Evolutionary conservation across 306 rosid genomes (phyloP).

Genomic region (Lotus japonicus): DNA sequence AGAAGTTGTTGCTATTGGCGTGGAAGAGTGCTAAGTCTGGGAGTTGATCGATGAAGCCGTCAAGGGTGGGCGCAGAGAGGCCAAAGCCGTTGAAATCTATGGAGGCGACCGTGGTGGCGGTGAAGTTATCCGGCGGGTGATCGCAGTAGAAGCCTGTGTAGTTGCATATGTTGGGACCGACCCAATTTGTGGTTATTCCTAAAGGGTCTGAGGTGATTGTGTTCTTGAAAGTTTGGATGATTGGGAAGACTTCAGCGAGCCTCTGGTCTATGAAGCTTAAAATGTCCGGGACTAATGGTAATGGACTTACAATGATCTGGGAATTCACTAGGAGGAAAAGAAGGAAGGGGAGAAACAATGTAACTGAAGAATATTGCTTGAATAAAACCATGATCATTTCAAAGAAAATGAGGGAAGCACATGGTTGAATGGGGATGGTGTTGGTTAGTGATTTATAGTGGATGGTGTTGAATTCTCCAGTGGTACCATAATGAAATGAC

Average conservation of each 20-base stretch:
- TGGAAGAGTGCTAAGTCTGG: slow-evolving; percentile 77
- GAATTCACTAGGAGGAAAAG: slow-evolving; percentile 16
- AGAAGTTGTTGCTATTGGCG: slow-evolving; percentile 71
- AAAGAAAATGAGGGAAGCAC: no score
- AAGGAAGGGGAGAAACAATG: slow-evolving; percentile 18
- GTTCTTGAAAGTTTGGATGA: slow-evolving; percentile 72
- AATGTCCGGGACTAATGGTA: slow-evolving; percentile 24
- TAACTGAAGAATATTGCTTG: not conserved
- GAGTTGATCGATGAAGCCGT: slow-evolving; percentile 72
- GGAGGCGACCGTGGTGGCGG: slow-evolving; percentile 64
- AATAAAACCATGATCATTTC: slow-evolving; percentile 8
- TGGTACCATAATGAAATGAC: not conserved
- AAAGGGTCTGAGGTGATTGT: slow-evolving; percentile 69
- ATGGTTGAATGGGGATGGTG: slow-evolving; percentile 1
- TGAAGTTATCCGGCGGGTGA: slow-evolving; percentile 52
- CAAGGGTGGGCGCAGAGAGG: slow-evolving; percentile 49
- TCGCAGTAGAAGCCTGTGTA: slow-evolving; percentile 82
- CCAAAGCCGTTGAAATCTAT: slow-evolving; percentile 73
- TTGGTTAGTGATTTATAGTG: slow-evolving; percentile 6
- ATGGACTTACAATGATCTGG: slow-evolving; percentile 11
- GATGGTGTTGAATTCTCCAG: not conserved
- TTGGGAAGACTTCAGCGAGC: slow-evolving; percentile 48
- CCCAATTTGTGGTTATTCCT: slow-evolving; percentile 63
- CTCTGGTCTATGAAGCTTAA: slow-evolving; percentile 52
- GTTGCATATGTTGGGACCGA: slow-evolving; percentile 61